Conservation (phyloP, 139 green algal genomes). For the Haematococcus sp. region DNA sequence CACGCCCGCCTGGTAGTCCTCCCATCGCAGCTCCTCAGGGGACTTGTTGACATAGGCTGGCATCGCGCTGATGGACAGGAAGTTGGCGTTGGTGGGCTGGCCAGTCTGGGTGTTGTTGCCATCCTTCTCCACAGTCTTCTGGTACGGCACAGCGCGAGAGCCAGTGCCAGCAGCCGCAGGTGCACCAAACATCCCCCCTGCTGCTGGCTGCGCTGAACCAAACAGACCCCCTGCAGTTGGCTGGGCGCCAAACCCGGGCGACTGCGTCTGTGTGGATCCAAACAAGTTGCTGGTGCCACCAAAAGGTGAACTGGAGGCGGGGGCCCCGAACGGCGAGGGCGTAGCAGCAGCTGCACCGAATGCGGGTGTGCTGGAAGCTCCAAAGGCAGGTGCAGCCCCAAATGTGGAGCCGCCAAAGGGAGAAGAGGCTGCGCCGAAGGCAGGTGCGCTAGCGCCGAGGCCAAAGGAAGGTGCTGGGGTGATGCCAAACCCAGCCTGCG, state of each 20-base stretch:
- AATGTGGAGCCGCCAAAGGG: slow-evolving; percentile 31
- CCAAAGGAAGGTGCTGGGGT: background rate
- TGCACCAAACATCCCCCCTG: slow-evolving; percentile 21
- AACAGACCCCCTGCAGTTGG: background rate
- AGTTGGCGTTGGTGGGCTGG: slow-evolving; percentile 28
- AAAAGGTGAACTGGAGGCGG: slow-evolving; percentile 16
- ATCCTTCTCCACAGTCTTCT: slow-evolving; percentile 67
- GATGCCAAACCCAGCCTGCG: background rate
- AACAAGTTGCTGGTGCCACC: slow-evolving; percentile 13
- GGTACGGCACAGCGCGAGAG: slow-evolving; percentile 49
- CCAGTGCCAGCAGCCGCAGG: slow-evolving; percentile 27
- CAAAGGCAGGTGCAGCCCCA: slow-evolving; percentile 39
- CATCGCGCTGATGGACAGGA: slow-evolving; percentile 80
- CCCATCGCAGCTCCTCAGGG: slow-evolving; percentile 84
- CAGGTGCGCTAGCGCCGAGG: background rate
- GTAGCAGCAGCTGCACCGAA: slow-evolving; percentile 28
- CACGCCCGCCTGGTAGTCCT: slow-evolving; percentile 82
- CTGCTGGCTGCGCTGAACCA: slow-evolving; percentile 2
- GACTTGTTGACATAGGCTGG: slow-evolving; percentile 73
- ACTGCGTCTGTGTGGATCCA: background rate
- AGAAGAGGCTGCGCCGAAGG: background rate
- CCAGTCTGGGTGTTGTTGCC: slow-evolving; percentile 17
- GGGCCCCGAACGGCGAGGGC: slow-evolving; percentile 23
- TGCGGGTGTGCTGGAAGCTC: slow-evolving; percentile 12
- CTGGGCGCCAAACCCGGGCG: background rate